Evolutionary conservation across 306 rosid species (phyloP).

Genomic region (Myrica gale): DNA sequence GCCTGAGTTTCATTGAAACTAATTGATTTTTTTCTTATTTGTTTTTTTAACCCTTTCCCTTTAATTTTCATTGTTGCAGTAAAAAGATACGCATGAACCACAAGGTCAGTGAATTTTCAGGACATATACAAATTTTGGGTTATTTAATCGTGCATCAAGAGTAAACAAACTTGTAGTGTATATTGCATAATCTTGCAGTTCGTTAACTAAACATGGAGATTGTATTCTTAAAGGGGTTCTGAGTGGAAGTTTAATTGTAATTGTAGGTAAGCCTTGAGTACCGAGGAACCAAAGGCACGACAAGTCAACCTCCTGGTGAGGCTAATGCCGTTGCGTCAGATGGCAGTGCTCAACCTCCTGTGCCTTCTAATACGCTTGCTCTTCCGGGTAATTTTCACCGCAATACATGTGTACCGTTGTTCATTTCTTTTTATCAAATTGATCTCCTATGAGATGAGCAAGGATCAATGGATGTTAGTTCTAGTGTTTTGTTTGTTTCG

Average conservation of each 20-base stretch:
- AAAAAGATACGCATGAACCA: conserved; percentile 63
- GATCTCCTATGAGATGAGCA: too few relatives aligned
- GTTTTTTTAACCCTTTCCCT: neutral
- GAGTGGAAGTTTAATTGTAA: conserved; percentile 9
- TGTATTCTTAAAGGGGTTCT: conserved; percentile 7
- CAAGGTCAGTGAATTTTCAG: conserved; percentile 61
- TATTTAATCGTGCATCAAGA: neutral
- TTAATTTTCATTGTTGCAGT: conserved; percentile 38
- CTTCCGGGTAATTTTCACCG: conserved; percentile 57
- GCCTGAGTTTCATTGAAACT: neutral
- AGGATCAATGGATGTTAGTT: neutral
- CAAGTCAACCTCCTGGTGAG: conserved; percentile 47
- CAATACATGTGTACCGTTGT: neutral
- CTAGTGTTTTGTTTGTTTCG: neutral
- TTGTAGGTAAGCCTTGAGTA: conserved; percentile 69
- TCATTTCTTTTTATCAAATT: neutral
- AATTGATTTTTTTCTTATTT: neutral
- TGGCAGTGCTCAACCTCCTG: conserved; percentile 41
- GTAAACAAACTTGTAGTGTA: neutral
- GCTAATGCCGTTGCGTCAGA: conserved; percentile 34
- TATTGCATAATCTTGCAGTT: neutral
- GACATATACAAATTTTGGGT: neutral
- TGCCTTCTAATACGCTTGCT: conserved; percentile 63
- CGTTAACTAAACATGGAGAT: neutral
- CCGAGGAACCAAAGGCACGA: conserved; percentile 49